phyloP scores from a whole-genome alignment of 2,329 filamentous ascomycete genomes.

The Coniochaeta pulveracea region DNA sequence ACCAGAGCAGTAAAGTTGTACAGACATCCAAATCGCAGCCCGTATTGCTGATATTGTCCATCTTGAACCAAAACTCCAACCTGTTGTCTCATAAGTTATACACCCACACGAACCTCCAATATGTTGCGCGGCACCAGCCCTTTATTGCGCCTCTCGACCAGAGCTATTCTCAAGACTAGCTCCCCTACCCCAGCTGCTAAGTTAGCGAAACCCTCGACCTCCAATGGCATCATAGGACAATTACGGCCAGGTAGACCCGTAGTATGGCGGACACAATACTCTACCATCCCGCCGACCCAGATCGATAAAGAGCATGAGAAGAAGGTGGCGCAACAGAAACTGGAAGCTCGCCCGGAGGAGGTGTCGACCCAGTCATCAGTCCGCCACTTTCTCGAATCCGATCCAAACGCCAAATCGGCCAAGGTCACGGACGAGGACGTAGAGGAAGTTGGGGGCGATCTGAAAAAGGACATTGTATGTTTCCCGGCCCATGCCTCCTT shows the following conservation, averaged over 20 bases:
- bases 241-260: background rate
- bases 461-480: constrained; percentile 47
- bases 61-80: no score
- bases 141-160: constrained; percentile 5
- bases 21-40: no score
- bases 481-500: no score
- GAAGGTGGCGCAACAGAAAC: constrained; percentile 37
- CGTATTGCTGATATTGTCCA: no score
- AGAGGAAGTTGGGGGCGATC: constrained; percentile 18
- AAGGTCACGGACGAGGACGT: constrained; percentile 7
- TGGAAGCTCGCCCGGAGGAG: constrained; percentile 46
- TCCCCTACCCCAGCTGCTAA: background rate
- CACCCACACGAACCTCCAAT: no score
- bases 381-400: constrained; percentile 38
- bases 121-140: constrained; percentile 10
- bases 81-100: no score
- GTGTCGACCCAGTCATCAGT: constrained; percentile 49
- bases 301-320: constrained; percentile 47
- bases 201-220: background rate
- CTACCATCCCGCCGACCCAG: constrained; percentile 18
- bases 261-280: constrained; percentile 7
- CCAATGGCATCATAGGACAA: background rate
- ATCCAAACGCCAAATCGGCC: constrained; percentile 18
- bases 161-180: background rate
- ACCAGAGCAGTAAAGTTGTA: no score